These are phyloP conservation scores for Ustilago trichophora DNA, from an alignment of 1,284 basidiomycete species.

Conservation along the genomic window DNA sequence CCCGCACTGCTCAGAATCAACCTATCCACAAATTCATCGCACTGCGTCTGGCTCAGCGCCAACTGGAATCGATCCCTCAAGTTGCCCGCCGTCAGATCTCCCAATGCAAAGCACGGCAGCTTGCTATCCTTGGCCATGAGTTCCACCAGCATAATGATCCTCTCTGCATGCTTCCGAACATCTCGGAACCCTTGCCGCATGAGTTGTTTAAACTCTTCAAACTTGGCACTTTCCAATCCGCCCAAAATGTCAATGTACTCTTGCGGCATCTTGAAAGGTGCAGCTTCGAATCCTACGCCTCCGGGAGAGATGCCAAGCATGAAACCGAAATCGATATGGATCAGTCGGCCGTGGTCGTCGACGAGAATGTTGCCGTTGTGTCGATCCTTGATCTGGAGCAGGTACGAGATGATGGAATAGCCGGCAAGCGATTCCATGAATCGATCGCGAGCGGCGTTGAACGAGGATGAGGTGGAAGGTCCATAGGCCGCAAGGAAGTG, in stretches of 20 bases:
- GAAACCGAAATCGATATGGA: slow-evolving; percentile 98
- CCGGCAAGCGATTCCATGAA: slow-evolving; percentile 91
- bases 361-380: slow-evolving; percentile 99
- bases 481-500: slow-evolving; percentile 62
- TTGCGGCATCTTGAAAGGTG: slow-evolving; percentile 94
- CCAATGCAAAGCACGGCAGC: slow-evolving; percentile 89
- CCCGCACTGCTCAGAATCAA: slow-evolving; percentile 59
- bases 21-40: slow-evolving; percentile 79
- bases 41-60: slow-evolving; percentile 82
- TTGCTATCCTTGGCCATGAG: slow-evolving; percentile 96
- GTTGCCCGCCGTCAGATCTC: slow-evolving; percentile 84
- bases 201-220: slow-evolving; percentile 82
- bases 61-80: slow-evolving; percentile 94
- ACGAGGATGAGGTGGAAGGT: slow-evolving; percentile 47
- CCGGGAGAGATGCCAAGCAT: slow-evolving; percentile 86
- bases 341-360: slow-evolving; percentile 90
- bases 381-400: slow-evolving; percentile 97
- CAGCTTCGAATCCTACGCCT: slow-evolving; percentile 97
- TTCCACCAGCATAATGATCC: slow-evolving; percentile 94
- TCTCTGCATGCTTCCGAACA: slow-evolving; percentile 93
- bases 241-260: slow-evolving; percentile 98
- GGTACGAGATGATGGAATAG: slow-evolving; percentile 92
- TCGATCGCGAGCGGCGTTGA: slow-evolving; percentile 73
- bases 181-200: slow-evolving; percentile 94
- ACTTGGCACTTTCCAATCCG: slow-evolving; percentile 80